These are phyloP conservation scores for Saccharomycopsis oosterbeekiorum DNA, from an alignment of 805 yeast species.

Conservation along the genomic window DNA sequence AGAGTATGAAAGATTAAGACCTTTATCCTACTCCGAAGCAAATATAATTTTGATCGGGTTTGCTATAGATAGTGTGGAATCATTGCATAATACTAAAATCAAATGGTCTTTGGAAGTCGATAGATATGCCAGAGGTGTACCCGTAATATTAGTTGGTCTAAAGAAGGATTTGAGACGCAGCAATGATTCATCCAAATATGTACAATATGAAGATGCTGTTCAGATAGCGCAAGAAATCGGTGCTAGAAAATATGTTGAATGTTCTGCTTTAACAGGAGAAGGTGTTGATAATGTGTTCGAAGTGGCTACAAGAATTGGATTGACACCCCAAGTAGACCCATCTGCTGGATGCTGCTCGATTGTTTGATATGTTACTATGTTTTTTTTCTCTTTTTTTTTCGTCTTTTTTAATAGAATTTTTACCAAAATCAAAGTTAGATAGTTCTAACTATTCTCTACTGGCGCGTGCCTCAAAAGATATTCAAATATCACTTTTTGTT, in stretches of 20 bases:
- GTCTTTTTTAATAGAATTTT: neutral
- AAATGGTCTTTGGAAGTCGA: constrained; percentile 86
- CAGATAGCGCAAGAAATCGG: constrained; percentile 68
- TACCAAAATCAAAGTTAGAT: neutral
- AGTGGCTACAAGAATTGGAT: constrained; percentile 56
- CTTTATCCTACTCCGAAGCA: constrained; percentile 79
- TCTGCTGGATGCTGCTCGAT: constrained; percentile 36
- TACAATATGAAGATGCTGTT: constrained; percentile 52
- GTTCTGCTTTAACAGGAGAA: constrained; percentile 88
- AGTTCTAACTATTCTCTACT: neutral
- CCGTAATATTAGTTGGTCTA: constrained; percentile 70
- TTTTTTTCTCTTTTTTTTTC: neutral
- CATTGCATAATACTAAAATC: constrained; percentile 67
- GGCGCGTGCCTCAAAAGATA: neutral
- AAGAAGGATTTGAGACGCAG: constrained; percentile 67
- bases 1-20: constrained; percentile 84
- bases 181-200: constrained; percentile 32
- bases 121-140: constrained; percentile 71
- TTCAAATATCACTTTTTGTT: neutral
- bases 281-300: constrained; percentile 94
- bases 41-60: constrained; percentile 80
- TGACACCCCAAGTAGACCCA: constrained; percentile 39
- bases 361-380: constrained; percentile 9
- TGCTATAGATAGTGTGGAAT: constrained; percentile 77
- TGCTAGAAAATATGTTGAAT: constrained; percentile 75